These are phyloP conservation scores for Rhizopus delemar DNA, from an alignment of 371 early-diverging fungal species.

Conservation along the genomic window DNA sequence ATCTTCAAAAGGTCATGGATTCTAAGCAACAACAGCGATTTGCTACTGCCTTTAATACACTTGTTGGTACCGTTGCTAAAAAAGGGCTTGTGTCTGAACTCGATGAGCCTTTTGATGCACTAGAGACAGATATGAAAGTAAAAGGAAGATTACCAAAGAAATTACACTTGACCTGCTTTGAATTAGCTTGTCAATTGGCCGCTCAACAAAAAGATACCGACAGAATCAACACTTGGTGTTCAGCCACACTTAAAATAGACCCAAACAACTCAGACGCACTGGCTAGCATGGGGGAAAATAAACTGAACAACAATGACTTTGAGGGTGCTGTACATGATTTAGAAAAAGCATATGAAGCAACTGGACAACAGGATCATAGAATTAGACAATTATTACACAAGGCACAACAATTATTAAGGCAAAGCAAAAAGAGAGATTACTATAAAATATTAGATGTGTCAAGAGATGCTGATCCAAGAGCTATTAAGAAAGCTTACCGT, in stretches of 20 bases:
- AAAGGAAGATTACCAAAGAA: slow-evolving; percentile 48
- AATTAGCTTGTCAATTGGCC: slow-evolving; percentile 63
- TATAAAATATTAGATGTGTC: slow-evolving; percentile 90
- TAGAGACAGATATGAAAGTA: slow-evolving; percentile 36
- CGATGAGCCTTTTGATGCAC: slow-evolving; percentile 43
- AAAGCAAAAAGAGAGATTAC: slow-evolving; percentile 83
- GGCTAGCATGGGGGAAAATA: slow-evolving; percentile 68
- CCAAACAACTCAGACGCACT: slow-evolving; percentile 72
- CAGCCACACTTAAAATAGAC: slow-evolving; percentile 56
- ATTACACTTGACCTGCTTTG: slow-evolving; percentile 57
- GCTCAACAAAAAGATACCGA: slow-evolving; percentile 49
- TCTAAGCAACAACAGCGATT: slow-evolving; percentile 61
- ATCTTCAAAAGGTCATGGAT: slow-evolving; percentile 59
- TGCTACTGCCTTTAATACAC: slow-evolving; percentile 65
- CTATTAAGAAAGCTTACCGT: slow-evolving; percentile 93
- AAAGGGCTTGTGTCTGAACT: slow-evolving; percentile 53
- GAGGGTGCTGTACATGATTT: slow-evolving; percentile 74
- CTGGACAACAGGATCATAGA: slow-evolving; percentile 57
- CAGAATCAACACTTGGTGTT: slow-evolving; percentile 61
- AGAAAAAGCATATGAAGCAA: slow-evolving; percentile 68
- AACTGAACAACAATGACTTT: slow-evolving; percentile 68
- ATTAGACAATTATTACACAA: slow-evolving; percentile 60
- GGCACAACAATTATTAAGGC: slow-evolving; percentile 71
- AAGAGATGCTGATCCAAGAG: slow-evolving; percentile 69
- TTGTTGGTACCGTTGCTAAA: slow-evolving; percentile 51